Conservation (phyloP, 2,329 filamentous ascomycete genomes). For the Sphaerulina populicola region DNA sequence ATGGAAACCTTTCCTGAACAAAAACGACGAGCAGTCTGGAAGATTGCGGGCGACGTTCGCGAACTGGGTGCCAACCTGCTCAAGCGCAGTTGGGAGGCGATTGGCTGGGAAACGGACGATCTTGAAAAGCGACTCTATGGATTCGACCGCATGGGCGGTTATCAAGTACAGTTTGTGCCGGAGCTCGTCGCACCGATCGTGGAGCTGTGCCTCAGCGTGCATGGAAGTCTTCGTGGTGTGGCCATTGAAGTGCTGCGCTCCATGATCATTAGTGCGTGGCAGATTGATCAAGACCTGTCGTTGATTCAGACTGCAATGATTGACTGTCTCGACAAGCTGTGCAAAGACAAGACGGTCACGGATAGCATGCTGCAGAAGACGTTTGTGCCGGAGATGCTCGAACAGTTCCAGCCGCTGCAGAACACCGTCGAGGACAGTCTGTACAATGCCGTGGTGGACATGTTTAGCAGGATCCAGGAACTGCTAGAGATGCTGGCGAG, state of each 20-base stretch:
- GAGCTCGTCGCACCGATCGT: slow-evolving; percentile 84
- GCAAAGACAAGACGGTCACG: slow-evolving; percentile 69
- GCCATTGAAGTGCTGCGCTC: slow-evolving; percentile 90
- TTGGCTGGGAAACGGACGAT: slow-evolving; percentile 83
- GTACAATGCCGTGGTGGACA: slow-evolving; percentile 64
- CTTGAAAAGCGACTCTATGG: slow-evolving; percentile 74
- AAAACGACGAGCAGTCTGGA: slow-evolving; percentile 93
- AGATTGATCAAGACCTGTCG: slow-evolving; percentile 80
- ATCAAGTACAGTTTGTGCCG: slow-evolving; percentile 97
- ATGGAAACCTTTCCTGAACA: slow-evolving; percentile 96
- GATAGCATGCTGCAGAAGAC: slow-evolving; percentile 87
- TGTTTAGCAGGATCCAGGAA: slow-evolving; percentile 80
- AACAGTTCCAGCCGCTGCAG: slow-evolving; percentile 66
- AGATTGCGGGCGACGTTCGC: slow-evolving; percentile 92
- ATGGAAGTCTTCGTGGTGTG: slow-evolving; percentile 79
- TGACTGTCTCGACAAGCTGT: slow-evolving; percentile 79
- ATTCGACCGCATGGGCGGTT: slow-evolving; percentile 79
- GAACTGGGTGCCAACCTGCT: slow-evolving; percentile 84
- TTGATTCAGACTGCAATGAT: slow-evolving; percentile 95
- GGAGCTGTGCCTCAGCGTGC: slow-evolving; percentile 87
- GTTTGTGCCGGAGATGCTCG: slow-evolving; percentile 77
- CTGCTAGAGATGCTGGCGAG: slow-evolving; percentile 84
- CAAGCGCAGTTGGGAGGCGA: slow-evolving; percentile 81
- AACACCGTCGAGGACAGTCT: slow-evolving; percentile 62
- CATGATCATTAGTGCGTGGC: slow-evolving; percentile 99